Conservation (phyloP, 2,329 filamentous ascomycete genomes). For the Aspergillus floridensis region DNA sequence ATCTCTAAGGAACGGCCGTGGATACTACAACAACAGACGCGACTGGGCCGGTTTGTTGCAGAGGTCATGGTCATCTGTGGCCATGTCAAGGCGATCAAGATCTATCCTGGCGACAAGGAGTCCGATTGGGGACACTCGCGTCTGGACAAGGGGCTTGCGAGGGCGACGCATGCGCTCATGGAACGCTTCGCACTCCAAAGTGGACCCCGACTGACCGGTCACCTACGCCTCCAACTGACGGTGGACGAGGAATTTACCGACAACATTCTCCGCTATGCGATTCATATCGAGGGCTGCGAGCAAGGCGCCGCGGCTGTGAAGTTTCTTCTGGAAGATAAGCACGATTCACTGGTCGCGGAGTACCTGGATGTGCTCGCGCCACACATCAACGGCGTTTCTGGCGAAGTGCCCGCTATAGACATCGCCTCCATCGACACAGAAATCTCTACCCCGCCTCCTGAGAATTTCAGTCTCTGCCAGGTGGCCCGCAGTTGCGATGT, state of each 20-base stretch:
- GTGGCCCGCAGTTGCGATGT: constrained; percentile 8
- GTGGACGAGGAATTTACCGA: constrained; percentile 48
- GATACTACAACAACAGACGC: constrained; percentile 68
- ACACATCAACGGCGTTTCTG: constrained; percentile 9
- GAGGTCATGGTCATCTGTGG: constrained; percentile 67
- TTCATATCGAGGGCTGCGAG: constrained; percentile 34
- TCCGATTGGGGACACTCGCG: constrained; percentile 65
- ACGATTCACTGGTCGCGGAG: constrained; percentile 21
- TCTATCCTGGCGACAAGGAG: constrained; percentile 62
- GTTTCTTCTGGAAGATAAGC: constrained; percentile 32
- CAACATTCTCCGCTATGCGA: constrained; percentile 32
- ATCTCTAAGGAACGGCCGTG: constrained; percentile 58
- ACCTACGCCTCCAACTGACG: constrained; percentile 70
- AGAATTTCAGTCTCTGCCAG: constrained; percentile 8
- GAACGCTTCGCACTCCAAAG: constrained; percentile 53
- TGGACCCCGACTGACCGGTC: constrained; percentile 60
- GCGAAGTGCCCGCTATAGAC: constrained; percentile 2
- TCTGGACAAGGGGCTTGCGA: constrained; percentile 52
- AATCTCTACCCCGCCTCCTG: constrained; percentile 1
- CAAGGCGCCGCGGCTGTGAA: constrained; percentile 28
- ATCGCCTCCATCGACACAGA: background rate
- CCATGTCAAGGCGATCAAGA: constrained; percentile 62
- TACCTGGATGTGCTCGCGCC: constrained; percentile 29
- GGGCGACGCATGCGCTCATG: constrained; percentile 65
- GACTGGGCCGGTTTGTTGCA: constrained; percentile 67